Evolutionary conservation across 306 rosid species (phyloP), one percentile per base, ranked within the genome.

Genomic region (Lagenaria siceraria): DNA sequence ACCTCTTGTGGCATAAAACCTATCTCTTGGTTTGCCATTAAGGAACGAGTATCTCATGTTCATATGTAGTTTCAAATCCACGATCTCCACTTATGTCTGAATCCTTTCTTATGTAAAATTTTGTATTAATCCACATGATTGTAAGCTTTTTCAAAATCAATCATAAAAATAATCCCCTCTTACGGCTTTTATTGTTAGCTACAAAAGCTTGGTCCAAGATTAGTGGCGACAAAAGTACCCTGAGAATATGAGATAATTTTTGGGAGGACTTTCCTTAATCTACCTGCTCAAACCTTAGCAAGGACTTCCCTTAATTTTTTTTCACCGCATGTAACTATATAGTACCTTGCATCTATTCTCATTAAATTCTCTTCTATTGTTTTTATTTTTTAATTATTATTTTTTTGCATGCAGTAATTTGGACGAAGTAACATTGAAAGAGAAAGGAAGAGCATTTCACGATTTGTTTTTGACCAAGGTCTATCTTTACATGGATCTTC

Each of bases 391-490:
- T 73, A 48, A 42, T 77, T 77, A 46, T 72, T 63, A 78, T 75
- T 81, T 29, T n/a, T 71, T 17, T 48, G 76, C 69, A 78, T 82
- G 78, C 91, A 95, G 99, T 88, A 85, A 91, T 70, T 60, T 90
- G 78, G 93, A 95, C 92, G 99, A 90, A 86, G 92, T 88, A 74
- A 95, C 89, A 75, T 81, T 95, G 81, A 92, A 95, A 87, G 99
- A 95, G 92, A 95, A 89, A 81, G 99, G 99, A 85, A 89, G 96
- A 88, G 59, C 90, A 74, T 95, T 92, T 81, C 92, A 92, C 76
- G 99, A 95, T 86, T 81, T 90, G 80, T 95, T 92, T 89, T 85
- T 95, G 87, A 95, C 96, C 78, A 95, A 95, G 99, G 99, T 95
- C 59, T 58, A 29, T 74, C 31, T 78, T 80, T 48, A 29, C 29